Conservation (phyloP, 1,284 basidiomycete genomes). For the Cryptococcus jaspeensis region DNA sequence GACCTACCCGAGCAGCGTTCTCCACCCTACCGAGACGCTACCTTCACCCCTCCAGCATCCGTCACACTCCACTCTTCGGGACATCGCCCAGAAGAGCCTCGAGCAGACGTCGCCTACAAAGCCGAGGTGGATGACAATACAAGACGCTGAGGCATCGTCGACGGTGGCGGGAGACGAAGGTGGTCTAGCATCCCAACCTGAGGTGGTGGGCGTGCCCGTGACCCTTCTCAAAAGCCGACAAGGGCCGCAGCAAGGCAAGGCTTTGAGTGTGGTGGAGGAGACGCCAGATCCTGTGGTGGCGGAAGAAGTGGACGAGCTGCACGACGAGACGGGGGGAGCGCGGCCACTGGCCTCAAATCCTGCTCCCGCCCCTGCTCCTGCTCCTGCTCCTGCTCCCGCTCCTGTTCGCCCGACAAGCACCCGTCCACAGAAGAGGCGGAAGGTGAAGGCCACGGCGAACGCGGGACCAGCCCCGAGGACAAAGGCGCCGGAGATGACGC, state of each 20-base stretch:
- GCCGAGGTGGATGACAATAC: slow-evolving; percentile 1
- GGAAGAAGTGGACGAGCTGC: background rate
- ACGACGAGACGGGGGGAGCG: background rate
- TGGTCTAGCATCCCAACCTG: too few relatives aligned
- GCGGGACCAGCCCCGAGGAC: background rate
- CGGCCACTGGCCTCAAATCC: background rate
- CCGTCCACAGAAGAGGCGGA: background rate
- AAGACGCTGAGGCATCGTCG: background rate
- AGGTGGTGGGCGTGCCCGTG: too few relatives aligned
- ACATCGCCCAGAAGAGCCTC: background rate
- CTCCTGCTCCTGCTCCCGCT: too few relatives aligned
- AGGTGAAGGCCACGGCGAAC: background rate
- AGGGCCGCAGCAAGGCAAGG: background rate
- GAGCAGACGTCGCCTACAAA: background rate
- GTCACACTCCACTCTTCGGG: background rate
- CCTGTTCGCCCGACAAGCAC: too few relatives aligned
- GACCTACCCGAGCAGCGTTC: background rate
- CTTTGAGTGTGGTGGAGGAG: background rate
- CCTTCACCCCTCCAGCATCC: background rate
- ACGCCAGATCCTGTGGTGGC: too few relatives aligned
- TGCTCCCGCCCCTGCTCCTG: too few relatives aligned
- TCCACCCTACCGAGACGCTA: background rate
- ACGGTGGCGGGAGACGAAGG: background rate
- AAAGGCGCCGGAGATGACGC: background rate
- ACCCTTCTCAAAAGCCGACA: background rate